phyloP scores from a whole-genome alignment of 225 moss, liverwort and hornwort species.

The Polytrichum formosum region DNA sequence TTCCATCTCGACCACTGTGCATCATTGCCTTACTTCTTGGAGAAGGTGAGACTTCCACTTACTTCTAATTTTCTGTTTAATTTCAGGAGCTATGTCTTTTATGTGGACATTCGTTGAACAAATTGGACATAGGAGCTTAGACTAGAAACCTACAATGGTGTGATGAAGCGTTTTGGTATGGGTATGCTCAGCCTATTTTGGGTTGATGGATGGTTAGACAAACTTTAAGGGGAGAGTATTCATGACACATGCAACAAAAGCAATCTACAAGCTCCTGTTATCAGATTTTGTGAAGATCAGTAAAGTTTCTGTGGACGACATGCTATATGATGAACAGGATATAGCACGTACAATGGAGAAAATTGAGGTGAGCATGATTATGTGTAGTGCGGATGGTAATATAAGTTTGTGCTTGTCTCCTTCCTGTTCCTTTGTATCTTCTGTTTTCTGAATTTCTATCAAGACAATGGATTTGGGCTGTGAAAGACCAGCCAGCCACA shows the following conservation, averaged over 20 bases:
- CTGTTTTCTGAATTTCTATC: no score
- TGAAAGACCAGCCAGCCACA: no score
- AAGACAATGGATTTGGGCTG: no score
- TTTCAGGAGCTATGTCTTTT: no score
- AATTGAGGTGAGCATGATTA: constrained; percentile 38
- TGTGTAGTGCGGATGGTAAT: not conserved
- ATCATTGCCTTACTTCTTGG: constrained; percentile 63
- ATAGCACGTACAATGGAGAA: constrained; percentile 61
- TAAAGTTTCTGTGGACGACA: constrained; percentile 59
- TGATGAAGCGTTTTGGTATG: no score
- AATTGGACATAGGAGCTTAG: not conserved
- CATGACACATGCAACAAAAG: constrained; percentile 75
- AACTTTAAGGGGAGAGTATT: constrained; percentile 64
- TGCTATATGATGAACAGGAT: constrained; percentile 70
- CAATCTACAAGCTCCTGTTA: constrained; percentile 56
- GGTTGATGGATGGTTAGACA: constrained; percentile 25
- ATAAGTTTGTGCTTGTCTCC: no score
- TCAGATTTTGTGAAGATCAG: constrained; percentile 66
- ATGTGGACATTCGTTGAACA: no score
- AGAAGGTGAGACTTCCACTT: constrained; percentile 37
- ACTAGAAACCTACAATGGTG: not conserved
- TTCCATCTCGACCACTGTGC: constrained; percentile 77
- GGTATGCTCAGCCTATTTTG: not conserved
- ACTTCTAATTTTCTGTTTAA: not conserved
- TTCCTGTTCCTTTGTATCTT: no score